Percentiles rank a stretch among this genome's conserved stretches.
phyloP scores from a whole-genome alignment of 495 filamentous ascomycete genomes.

The Astrothelium subdiscretum region DNA sequence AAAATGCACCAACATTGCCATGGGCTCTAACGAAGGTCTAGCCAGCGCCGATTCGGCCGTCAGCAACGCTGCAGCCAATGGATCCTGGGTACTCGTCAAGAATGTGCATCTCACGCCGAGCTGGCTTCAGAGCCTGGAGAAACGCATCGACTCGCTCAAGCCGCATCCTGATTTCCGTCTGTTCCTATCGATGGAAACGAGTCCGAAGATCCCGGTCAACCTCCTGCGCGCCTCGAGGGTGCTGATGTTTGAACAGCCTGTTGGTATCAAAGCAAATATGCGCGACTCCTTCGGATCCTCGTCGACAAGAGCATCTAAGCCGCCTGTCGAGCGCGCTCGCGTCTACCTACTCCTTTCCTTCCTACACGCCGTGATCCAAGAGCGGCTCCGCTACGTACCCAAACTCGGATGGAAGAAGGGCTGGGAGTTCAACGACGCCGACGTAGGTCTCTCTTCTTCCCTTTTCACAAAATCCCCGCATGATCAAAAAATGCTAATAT shows the following conservation, averaged over 20 bases:
- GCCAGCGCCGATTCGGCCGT: slow-evolving; percentile 92
- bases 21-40: slow-evolving; percentile 92
- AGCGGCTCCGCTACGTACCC: slow-evolving; percentile 88
- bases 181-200: slow-evolving; percentile 96
- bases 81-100: slow-evolving; percentile 96
- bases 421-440: slow-evolving; percentile 99
- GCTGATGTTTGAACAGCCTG: slow-evolving; percentile 96
- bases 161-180: slow-evolving; percentile 88
- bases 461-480: not conserved
- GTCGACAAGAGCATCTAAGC: slow-evolving; percentile 61
- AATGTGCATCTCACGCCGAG: slow-evolving; percentile 94
- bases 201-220: slow-evolving; percentile 94
- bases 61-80: slow-evolving; percentile 79
- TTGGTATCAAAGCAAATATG: slow-evolving; percentile 96
- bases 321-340: slow-evolving; percentile 81
- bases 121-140: slow-evolving; percentile 95
- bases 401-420: slow-evolving; percentile 95
- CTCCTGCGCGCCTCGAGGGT: slow-evolving; percentile 85
- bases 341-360: slow-evolving; percentile 88
- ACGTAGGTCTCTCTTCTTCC: slow-evolving; percentile 51
- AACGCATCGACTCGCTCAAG: slow-evolving; percentile 88
- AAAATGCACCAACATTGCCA: slow-evolving; percentile 90
- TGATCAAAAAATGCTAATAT: not conserved
- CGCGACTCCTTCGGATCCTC: slow-evolving; percentile 86
- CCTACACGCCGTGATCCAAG: slow-evolving; percentile 92